Evolutionary conservation across 495 filamentous ascomycete genomes (phyloP), one percentile per base, ranked within the genome.

Genomic region (Neurospora cerealis): DNA sequence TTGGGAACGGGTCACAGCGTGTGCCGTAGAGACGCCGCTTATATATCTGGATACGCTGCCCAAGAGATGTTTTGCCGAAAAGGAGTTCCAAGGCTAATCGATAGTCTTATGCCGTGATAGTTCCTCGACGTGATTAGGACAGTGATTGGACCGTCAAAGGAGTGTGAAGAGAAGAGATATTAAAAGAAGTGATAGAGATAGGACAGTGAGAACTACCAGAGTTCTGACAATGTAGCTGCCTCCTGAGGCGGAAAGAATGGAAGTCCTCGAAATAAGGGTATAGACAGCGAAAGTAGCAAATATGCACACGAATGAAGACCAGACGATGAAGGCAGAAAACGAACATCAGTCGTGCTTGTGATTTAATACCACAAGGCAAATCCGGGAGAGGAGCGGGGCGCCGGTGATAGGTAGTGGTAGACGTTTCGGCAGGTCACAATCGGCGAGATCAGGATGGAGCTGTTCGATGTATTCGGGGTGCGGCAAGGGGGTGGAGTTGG

Each of bases 121-220:
- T 34, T 62, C 6, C 2, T 62, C 28, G 54, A 28, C 54, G 54
- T 62, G 15, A 34, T 34, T 19, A 62, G 54, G 15, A 8, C 54
- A 62, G 6, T 62, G 15, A 34, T 34, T 62, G 28, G 54, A 28
- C 28, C 54, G 28, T 34, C 54, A 62, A 34, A 69, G 40, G 62
- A 46, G 42, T 19, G 73, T 36, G 69, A n/a, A 72, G 34, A 71
- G 39, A 71, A 71, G 32, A 69, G 73, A 69, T 69, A 66, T 71
- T 74, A 74, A 71, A 73, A 41, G 70, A 77, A 77, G 70, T 71
- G 73, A 69, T 71, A 75, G 54, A 78, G 75, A 73, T 78, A 80
- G 73, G 7, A 19, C 13, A 78, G 80, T 79, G 77, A 83, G 83
- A 87, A 85, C 85, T 86, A 81, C 85, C 85, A 82, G 86, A 86